Conservation (phyloP, 2,329 filamentous ascomycete species). For the Fonsecaea pedrosoi region DNA sequence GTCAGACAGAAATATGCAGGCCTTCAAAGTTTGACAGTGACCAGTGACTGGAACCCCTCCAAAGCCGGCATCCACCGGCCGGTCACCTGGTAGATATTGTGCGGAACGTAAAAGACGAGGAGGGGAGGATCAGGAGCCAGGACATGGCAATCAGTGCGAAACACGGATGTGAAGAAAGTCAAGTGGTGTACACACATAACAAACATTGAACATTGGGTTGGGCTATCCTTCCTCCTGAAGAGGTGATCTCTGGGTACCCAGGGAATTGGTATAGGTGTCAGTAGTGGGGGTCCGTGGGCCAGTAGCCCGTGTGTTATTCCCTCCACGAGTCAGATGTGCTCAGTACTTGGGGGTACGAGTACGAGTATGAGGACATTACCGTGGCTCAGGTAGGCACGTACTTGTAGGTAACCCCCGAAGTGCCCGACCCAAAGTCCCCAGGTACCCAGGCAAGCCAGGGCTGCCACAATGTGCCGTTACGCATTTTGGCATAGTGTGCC, state of each 20-base stretch:
- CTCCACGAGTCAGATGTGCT: too few relatives aligned
- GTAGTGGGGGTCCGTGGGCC: too few relatives aligned
- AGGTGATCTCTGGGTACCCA: too few relatives aligned
- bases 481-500: not conserved
- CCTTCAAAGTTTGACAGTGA: not conserved
- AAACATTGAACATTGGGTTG: too few relatives aligned
- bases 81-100: not conserved
- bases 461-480: not conserved
- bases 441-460: not conserved
- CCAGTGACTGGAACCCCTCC: not conserved
- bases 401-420: not conserved
- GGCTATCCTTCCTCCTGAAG: too few relatives aligned
- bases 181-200: not conserved
- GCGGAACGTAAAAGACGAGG: not conserved
- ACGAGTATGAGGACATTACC: too few relatives aligned
- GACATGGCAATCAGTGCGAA: not conserved
- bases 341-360: too few relatives aligned
- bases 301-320: too few relatives aligned
- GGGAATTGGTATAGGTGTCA: too few relatives aligned
- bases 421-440: not conserved
- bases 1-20: not conserved
- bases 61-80: not conserved
- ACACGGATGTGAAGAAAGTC: not conserved
- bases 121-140: not conserved
- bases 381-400: too few relatives aligned